Evolutionary conservation across 2,329 filamentous ascomycete genomes (phyloP).

Genomic region (Tothia fuscella): DNA sequence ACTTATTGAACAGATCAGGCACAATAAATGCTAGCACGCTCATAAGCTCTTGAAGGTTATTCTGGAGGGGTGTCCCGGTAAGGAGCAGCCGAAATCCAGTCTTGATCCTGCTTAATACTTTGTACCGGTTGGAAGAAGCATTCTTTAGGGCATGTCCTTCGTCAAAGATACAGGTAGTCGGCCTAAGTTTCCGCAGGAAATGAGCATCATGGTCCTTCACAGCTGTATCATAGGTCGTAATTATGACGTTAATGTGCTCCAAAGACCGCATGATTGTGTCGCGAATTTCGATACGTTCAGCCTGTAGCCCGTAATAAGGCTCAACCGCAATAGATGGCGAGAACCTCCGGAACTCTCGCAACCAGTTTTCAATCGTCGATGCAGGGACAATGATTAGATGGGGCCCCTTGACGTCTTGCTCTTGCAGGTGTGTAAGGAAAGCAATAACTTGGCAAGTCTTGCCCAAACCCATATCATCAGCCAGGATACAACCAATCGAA

Average conservation of each 20-base stretch:
- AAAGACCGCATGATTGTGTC: slow-evolving; percentile 53
- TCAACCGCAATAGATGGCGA: slow-evolving; percentile 63
- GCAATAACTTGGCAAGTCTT: slow-evolving; percentile 97
- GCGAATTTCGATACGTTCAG: slow-evolving; percentile 55
- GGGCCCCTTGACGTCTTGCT: slow-evolving; percentile 40
- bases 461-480: slow-evolving; percentile 90
- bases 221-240: slow-evolving; percentile 61
- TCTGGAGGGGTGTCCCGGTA: slow-evolving; percentile 82
- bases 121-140: slow-evolving; percentile 68
- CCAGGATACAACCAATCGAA: slow-evolving; percentile 89
- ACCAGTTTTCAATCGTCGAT: slow-evolving; percentile 92
- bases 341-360: slow-evolving; percentile 79
- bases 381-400: slow-evolving; percentile 84
- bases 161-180: slow-evolving; percentile 64
- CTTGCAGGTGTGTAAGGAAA: slow-evolving; percentile 72
- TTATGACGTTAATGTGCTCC: slow-evolving; percentile 54
- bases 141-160: slow-evolving; percentile 94
- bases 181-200: slow-evolving; percentile 42
- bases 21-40: slow-evolving; percentile 91
- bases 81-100: slow-evolving; percentile 78
- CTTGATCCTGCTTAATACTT: slow-evolving; percentile 62
- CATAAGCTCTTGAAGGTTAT: slow-evolving; percentile 86
- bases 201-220: slow-evolving; percentile 46
- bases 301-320: slow-evolving; percentile 60
- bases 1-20: slow-evolving; percentile 66